Evolutionary conservation across 495 filamentous ascomycete genomes (phyloP).

Genomic region (Durotheca rogersii): DNA sequence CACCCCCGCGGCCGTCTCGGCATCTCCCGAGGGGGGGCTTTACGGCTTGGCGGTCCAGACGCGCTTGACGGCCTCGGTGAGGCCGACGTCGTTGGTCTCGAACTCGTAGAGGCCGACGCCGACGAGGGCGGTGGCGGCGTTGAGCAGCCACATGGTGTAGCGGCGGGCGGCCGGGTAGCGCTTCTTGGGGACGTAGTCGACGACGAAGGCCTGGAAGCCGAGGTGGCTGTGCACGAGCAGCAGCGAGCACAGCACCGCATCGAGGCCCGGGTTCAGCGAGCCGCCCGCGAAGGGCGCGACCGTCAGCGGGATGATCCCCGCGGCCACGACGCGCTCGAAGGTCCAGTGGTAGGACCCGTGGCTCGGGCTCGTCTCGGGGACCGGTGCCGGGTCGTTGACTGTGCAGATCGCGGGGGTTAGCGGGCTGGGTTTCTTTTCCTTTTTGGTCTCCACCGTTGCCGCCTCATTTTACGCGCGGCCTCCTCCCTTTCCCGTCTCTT

Average conservation of each 20-base stretch:
- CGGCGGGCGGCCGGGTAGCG: constrained; percentile 66
- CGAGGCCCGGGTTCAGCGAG: constrained; percentile 83
- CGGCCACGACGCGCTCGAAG: constrained; percentile 82
- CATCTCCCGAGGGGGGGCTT: no score
- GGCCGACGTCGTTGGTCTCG: constrained; percentile 97
- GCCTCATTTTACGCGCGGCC: no score
- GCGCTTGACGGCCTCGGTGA: constrained; percentile 84
- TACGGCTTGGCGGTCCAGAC: constrained; percentile 70
- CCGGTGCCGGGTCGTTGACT: constrained; percentile 84
- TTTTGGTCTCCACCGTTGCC: no score
- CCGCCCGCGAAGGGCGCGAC: constrained; percentile 89
- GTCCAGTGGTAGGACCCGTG: constrained; percentile 98
- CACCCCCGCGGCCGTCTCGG: no score
- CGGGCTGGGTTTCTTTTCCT: constrained; percentile 7
- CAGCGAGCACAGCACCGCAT: constrained; percentile 79
- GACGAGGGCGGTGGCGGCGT: constrained; percentile 73
- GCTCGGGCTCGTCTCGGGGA: constrained; percentile 68
- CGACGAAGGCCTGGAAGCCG: constrained; percentile 84
- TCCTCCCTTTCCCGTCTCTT: neutral
- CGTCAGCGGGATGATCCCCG: constrained; percentile 78
- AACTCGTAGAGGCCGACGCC: constrained; percentile 94
- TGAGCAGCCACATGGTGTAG: constrained; percentile 72
- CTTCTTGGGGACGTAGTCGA: constrained; percentile 83
- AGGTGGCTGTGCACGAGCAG: constrained; percentile 91
- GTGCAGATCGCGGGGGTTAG: constrained; percentile 31